Evolutionary conservation across 192 early-diverging fungal genomes (phyloP), one percentile per base, ranked within the genome.

Genomic region (Phlyctochytrium arcticum): DNA sequence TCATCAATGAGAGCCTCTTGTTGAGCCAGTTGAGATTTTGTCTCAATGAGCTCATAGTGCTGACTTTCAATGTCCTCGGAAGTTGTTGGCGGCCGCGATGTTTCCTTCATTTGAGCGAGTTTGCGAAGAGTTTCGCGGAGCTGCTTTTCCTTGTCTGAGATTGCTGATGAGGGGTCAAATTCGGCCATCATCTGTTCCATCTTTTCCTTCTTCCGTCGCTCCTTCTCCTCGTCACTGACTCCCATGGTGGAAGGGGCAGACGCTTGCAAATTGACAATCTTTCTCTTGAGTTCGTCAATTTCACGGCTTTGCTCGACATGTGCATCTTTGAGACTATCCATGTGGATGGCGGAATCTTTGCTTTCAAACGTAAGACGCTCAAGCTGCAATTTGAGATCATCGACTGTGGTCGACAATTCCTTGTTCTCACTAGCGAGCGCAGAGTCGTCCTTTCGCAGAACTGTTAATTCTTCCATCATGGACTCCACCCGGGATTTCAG

Each of bases 301-400:
- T 93, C 89, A 32, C 72, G 75, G 31, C 73, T 69, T 31, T 93
- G 73, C 58, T 97, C 95, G 26, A 67, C 59, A 65, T 96, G 94
- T 30, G 81, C 86, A 71, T 98, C 94, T 36, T 88, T 89, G 44
- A 96, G 73, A 71, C 84, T 87, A 34, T 99, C 95, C 6, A 96
- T 78, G n/a, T 83, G 91, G 57, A 99, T 93, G 53, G 83, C 73
- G 23, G 82, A 84, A 68, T 99, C 97, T 75, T 93, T 91, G 75
- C 87, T 84, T 30, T 90, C 91, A 72, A 93, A 96, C 7, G 81
- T 81, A 7, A 91, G 77, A 72, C 96, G 96, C 60, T 96, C 92
- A 7, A 97, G 69, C 72, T 93, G 86, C 26, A 96, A 71, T 56
- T 87, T 87, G 39, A 96, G 73, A 34, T 94, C 88, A 36, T 75